Conservation (phyloP, 2,329 filamentous ascomycete species). For the Pseudogymnoascus sp. region DNA sequence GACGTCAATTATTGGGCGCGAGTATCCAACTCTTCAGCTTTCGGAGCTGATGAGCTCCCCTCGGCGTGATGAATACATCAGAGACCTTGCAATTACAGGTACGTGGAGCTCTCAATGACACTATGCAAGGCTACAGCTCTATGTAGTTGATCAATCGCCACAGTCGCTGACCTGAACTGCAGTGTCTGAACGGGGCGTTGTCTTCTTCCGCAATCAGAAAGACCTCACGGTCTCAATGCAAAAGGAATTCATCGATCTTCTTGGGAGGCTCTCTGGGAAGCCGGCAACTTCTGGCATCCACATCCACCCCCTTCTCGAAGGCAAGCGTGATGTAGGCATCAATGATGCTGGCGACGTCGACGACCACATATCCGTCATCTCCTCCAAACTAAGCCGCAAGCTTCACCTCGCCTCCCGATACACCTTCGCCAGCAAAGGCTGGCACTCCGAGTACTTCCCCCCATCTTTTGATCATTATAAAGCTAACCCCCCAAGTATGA, state of each 20-base stretch:
- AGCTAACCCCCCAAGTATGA: slow-evolving; percentile 27
- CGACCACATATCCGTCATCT: slow-evolving; percentile 10
- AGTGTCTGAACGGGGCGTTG: slow-evolving; percentile 35
- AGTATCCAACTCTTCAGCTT: slow-evolving; percentile 3
- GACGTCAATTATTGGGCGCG: slow-evolving; percentile 10
- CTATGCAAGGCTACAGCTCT: background rate
- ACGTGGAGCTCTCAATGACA: background rate
- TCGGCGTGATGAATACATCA: slow-evolving; percentile 9
- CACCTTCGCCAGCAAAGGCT: slow-evolving; percentile 9
- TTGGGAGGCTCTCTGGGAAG: background rate
- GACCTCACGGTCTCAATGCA: slow-evolving; percentile 38
- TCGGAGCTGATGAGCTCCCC: slow-evolving; percentile 9
- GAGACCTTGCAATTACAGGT: slow-evolving; percentile 10
- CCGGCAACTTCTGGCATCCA: background rate
- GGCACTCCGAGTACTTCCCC: background rate
- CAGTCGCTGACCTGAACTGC: background rate
- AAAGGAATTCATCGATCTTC: background rate
- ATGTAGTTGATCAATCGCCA: background rate
- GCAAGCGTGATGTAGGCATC: slow-evolving; percentile 16
- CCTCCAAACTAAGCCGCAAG: slow-evolving; percentile 6
- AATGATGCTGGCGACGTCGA: slow-evolving; percentile 10
- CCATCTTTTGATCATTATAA: background rate
- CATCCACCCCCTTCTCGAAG: slow-evolving; percentile 8
- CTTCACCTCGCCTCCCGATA: slow-evolving; percentile 10
- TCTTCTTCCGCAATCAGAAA: slow-evolving; percentile 50